phyloP scores from a whole-genome alignment of 495 filamentous ascomycete genomes.

The Pseudotulostoma volvatum region DNA sequence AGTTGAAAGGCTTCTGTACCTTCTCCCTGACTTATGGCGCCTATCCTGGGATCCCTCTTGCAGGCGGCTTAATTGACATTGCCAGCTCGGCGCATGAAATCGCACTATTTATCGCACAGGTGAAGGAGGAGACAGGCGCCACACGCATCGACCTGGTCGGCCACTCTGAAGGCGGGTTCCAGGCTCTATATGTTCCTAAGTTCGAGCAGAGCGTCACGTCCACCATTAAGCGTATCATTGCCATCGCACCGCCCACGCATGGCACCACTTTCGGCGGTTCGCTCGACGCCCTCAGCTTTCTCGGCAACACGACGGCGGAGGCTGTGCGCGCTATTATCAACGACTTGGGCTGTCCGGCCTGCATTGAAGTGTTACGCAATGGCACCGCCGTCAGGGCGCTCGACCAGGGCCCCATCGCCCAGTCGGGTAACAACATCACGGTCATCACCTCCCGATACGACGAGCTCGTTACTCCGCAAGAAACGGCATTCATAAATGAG shows the following conservation, averaged over 20 bases:
- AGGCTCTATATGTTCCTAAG: conserved; percentile 36
- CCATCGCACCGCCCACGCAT: conserved; percentile 35
- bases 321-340: conserved; percentile 12
- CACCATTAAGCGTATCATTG: conserved; percentile 28
- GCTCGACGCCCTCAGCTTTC: conserved; percentile 19
- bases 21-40: conserved; percentile 36
- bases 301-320: conserved; percentile 20
- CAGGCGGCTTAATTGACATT: conserved; percentile 32
- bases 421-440: conserved; percentile 31
- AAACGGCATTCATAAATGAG: conserved; percentile 30
- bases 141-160: conserved; percentile 34
- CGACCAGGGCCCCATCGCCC: conserved; percentile 31
- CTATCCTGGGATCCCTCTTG: conserved; percentile 26
- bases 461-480: conserved; percentile 30
- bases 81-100: conserved; percentile 31
- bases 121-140: conserved; percentile 24
- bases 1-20: conserved; percentile 34
- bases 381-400: conserved; percentile 24
- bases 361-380: conserved; percentile 25
- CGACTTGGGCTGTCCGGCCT: conserved; percentile 28
- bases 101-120: conserved; percentile 30
- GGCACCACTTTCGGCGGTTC: conserved; percentile 31
- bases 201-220: conserved; percentile 25
- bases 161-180: conserved; percentile 39
- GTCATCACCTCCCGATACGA: conserved; percentile 33